A percentile compares a stretch with the other conserved stretches of the same genome.
These are phyloP conservation scores for Diaporthe aspalathi DNA, from an alignment of 2,329 filamentous ascomycete species.

Conservation along the genomic window DNA sequence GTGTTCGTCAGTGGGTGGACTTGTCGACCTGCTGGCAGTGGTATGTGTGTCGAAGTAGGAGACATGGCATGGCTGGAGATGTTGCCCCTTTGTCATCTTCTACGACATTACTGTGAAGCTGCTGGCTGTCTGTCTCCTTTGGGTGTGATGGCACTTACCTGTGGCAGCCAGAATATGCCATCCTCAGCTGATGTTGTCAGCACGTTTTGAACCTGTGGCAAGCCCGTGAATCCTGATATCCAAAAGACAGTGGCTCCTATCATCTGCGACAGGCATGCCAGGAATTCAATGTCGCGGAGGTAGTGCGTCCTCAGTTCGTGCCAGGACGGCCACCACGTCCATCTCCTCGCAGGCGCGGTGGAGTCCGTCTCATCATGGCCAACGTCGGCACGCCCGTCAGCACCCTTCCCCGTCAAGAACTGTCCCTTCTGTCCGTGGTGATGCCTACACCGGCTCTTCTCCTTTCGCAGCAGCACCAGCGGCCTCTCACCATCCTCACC, in stretches of 20 bases:
- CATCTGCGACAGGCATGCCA: constrained; percentile 68
- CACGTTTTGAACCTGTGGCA: constrained; percentile 66
- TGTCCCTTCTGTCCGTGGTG: constrained; percentile 39
- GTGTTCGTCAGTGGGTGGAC: not conserved
- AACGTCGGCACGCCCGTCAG: not conserved
- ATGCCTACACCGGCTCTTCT: constrained; percentile 38
- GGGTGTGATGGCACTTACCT: constrained; percentile 54
- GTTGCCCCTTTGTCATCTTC: not conserved
- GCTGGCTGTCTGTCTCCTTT: not conserved
- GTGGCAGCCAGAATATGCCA: constrained; percentile 71
- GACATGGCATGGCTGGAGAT: not conserved
- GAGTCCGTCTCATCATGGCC: not conserved
- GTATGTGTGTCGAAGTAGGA: no score
- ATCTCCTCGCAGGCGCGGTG: constrained; percentile 48
- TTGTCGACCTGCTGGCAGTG: not conserved
- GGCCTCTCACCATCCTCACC: constrained; percentile 23
- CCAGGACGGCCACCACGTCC: constrained; percentile 71
- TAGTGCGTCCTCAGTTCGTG: constrained; percentile 70
- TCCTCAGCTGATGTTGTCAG: constrained; percentile 59
- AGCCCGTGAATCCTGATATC: constrained; percentile 69
- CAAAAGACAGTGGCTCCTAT: constrained; percentile 72
- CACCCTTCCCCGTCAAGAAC: constrained; percentile 21
- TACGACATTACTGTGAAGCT: no score
- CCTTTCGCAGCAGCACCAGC: constrained; percentile 29
- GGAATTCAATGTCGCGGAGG: constrained; percentile 70